Evolutionary conservation across 108 stramenopile genomes (phyloP), one percentile per base, ranked within the genome.

Genomic region (Schizochytrium sp.): DNA sequence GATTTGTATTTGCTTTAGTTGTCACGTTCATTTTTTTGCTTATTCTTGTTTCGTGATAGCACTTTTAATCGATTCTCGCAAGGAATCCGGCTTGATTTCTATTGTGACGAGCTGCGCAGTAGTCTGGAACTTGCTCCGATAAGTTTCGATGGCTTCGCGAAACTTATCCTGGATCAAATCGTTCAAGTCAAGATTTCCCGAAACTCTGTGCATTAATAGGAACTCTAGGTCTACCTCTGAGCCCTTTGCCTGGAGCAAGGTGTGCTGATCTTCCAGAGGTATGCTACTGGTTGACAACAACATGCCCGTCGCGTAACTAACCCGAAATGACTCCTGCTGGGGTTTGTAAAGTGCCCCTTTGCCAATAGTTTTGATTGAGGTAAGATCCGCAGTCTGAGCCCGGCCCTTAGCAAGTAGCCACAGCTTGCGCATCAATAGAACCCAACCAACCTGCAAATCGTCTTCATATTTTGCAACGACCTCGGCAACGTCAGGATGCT

Each of bases 351-450:
- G 72, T 41, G 72, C 44, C 72, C 72, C 15, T 1, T 72, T 41
- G 40, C 40, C 72, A 41, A 41, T 41, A 41, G 1, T 28, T 41
- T 83, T 83, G 2, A 83, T 83, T 47, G 2, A 47, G 0, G 28
- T 40, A 53, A 83, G 76, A 53, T 83, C 76, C 15, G 76, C 76
- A 42, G 50, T 42, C 28, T 83, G 76, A 5, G 76, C 76, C 10
- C 76, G 76, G 28, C 76, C 76, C 76, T 83, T 83, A 53, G 76
- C 76, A 40, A 83, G 76, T 53, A 83, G 76, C 76, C 76, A 83
- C 76, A 83, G 15, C 15, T 42, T 83, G 5, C 3, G 76, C 76
- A 83, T 83, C 15, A 83, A 2, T 10, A 5, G 8, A 10, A 5
- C 10, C 76, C 76, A 83, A 38, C 76, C 76, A 53, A 53, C 0